Evolutionary conservation across 176 grass and related monocot species (phyloP).

Genomic region (Hsuehochloa calcarea): DNA sequence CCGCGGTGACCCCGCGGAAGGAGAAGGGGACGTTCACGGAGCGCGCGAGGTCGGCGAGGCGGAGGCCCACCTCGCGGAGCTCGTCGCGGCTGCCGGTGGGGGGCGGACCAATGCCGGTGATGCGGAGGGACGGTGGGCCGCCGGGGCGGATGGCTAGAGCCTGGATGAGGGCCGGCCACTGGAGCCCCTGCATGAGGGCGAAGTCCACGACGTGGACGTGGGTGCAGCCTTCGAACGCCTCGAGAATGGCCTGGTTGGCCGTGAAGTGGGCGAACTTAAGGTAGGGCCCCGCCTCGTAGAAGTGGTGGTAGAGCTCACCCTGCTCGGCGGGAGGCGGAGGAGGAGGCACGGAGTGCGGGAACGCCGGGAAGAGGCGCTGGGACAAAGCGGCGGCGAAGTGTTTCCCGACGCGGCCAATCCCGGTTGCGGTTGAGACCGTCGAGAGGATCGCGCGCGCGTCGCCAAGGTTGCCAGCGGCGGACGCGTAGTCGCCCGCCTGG

Average conservation of each 20-base stretch:
- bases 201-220: slow-evolving; percentile 62
- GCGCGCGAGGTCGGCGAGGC: slow-evolving; percentile 53
- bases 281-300: slow-evolving; percentile 69
- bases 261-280: slow-evolving; percentile 76
- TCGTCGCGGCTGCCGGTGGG: slow-evolving; percentile 22
- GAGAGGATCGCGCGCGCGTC: slow-evolving; percentile 37
- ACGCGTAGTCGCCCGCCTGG: slow-evolving; percentile 38
- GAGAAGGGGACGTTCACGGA: slow-evolving; percentile 45
- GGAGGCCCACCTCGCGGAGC: slow-evolving; percentile 57
- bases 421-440: slow-evolving; percentile 24
- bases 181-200: slow-evolving; percentile 48
- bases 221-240: slow-evolving; percentile 26
- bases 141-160: slow-evolving; percentile 30
- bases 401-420: slow-evolving; percentile 60
- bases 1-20: slow-evolving; percentile 38
- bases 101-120: slow-evolving; percentile 46
- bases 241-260: slow-evolving; percentile 65
- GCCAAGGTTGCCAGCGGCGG: slow-evolving; percentile 23
- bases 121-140: slow-evolving; percentile 42
- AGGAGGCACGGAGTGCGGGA: not conserved
- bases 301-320: slow-evolving; percentile 36
- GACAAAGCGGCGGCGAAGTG: slow-evolving; percentile 70
- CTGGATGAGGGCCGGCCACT: slow-evolving; percentile 61
- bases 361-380: slow-evolving; percentile 46
- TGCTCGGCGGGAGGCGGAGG: not conserved